Base-by-base conservation (phyloP, 176 grass and related monocot species). In the Zoysia japonica region DNA sequence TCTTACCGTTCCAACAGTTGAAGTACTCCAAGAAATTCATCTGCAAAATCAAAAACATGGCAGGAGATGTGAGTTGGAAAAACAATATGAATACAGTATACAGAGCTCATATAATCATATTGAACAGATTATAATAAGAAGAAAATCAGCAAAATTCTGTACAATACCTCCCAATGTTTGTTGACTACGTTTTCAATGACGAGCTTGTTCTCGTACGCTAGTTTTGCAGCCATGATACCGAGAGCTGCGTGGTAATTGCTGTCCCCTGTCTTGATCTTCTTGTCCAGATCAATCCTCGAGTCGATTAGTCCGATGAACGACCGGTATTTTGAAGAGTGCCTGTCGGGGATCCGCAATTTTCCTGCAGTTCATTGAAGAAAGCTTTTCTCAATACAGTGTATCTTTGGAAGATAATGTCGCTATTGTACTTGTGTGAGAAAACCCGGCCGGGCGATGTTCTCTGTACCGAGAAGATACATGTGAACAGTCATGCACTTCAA, bases 1-100 rank as follows among this genome's bases (percentile, higher is more conserved):
- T 68, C 40, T 66, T 87, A 94, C 94, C 94, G n/a, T 97, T 93
- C 91, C 87, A 97, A 35, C 86, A 97, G 84, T 90, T 87, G 82
- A 87, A 97, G 87, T 71, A 91, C 63, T 85, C 89, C 56, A 97
- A 44, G 71, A 93, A 90, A 7, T 77, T 88, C 94, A 93, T 91
- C 67, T 97, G 82, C 48, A 43, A 40, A 40, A 61, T 36, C n/a
- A 9, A 43, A 17, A 11, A n/a, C 9, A 8, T 0, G 0, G 35
- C 8, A 70, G 51, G 17, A 57, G 36, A 50, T 16, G 3, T 42
- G 3, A 72, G 9, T 49, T 1, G 9, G 28, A 28, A 50, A 44
- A 53, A n/a, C 53, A 6, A 11, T 62, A 73, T 9, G 49, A 48
- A 28, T 28, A 28, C 28, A 28, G 28, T 28, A 28, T 28, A 36